phyloP scores from a whole-genome alignment of 2,329 filamentous ascomycete species.

The Penicillium sp. region DNA sequence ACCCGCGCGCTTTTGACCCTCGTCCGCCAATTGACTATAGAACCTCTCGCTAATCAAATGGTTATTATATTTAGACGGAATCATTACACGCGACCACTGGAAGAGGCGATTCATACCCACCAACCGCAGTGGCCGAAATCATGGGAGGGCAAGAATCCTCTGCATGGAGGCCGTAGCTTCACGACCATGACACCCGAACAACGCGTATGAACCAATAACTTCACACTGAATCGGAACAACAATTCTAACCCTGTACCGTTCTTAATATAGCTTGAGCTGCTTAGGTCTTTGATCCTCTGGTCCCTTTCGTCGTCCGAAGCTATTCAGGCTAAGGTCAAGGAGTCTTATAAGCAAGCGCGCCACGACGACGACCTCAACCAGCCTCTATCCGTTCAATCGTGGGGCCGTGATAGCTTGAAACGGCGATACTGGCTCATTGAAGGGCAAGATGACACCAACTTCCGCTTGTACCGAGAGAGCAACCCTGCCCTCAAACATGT shows the following conservation, averaged over 20 bases:
- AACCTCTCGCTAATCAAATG: conserved; percentile 31
- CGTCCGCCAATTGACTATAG: conserved; percentile 3
- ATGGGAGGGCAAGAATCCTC: conserved; percentile 81
- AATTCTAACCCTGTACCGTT: conserved; percentile 7
- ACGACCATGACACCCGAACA: conserved; percentile 77
- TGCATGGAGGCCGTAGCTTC: conserved; percentile 79
- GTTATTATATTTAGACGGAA: conserved; percentile 63
- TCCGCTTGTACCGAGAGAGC: conserved; percentile 91
- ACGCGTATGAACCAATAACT: conserved; percentile 60
- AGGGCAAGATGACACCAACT: conserved; percentile 89
- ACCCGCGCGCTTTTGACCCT: conserved; percentile 10
- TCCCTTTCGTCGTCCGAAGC: conserved; percentile 83
- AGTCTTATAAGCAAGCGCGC: conserved; percentile 83
- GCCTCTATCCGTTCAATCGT: conserved; percentile 83
- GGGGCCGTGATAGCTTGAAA: conserved; percentile 87
- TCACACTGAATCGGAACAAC: neutral
- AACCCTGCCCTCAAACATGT: conserved; percentile 74
- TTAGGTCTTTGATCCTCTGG: conserved; percentile 85
- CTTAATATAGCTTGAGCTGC: conserved; percentile 67
- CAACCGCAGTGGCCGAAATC: conserved; percentile 82
- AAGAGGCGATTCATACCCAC: conserved; percentile 85
- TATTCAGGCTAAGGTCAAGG: conserved; percentile 77
- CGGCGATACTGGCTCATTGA: conserved; percentile 92
- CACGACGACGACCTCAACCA: conserved; percentile 79
- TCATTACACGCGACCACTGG: conserved; percentile 88